A percentile compares a stretch with the other conserved stretches of the same genome.
phyloP scores from a whole-genome alignment of 371 early-diverging fungal genomes.

The Mucor circinelloides region DNA sequence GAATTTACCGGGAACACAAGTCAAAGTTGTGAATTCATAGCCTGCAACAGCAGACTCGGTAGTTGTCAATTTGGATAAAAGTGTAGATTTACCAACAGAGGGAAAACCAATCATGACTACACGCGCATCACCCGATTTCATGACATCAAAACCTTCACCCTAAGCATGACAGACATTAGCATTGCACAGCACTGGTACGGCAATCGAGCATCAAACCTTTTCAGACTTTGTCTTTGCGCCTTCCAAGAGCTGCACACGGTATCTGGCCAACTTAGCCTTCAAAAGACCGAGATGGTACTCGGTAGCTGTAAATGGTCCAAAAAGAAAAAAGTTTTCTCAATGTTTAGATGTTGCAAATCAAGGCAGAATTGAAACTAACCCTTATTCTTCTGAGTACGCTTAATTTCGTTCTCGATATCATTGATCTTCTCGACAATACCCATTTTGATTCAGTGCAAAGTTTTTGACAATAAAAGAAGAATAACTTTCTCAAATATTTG shows the following conservation, averaged over 20 bases:
- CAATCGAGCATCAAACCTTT: constrained; percentile 71
- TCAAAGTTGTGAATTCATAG: constrained; percentile 99
- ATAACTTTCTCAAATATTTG: not conserved
- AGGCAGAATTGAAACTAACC: constrained; percentile 28
- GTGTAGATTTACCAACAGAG: constrained; percentile 99
- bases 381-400: constrained; percentile 92
- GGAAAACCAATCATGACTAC: constrained; percentile 99
- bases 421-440: constrained; percentile 95
- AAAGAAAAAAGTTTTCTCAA: not conserved
- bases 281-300: constrained; percentile 97
- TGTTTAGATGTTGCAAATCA: not conserved
- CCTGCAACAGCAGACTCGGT: constrained; percentile 93
- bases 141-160: constrained; percentile 98
- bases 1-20: constrained; percentile 98
- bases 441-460: constrained; percentile 50
- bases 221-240: constrained; percentile 80
- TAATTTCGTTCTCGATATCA: constrained; percentile 84
- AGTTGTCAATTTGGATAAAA: constrained; percentile 94
- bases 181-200: not conserved
- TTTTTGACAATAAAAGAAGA: not conserved
- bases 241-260: constrained; percentile 93
- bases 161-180: constrained; percentile 17
- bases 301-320: constrained; percentile 69
- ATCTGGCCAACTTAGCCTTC: constrained; percentile 96
- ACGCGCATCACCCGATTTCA: constrained; percentile 98